phyloP scores from a whole-genome alignment of 2,329 filamentous ascomycete genomes.

The Pyricularia grisea region DNA sequence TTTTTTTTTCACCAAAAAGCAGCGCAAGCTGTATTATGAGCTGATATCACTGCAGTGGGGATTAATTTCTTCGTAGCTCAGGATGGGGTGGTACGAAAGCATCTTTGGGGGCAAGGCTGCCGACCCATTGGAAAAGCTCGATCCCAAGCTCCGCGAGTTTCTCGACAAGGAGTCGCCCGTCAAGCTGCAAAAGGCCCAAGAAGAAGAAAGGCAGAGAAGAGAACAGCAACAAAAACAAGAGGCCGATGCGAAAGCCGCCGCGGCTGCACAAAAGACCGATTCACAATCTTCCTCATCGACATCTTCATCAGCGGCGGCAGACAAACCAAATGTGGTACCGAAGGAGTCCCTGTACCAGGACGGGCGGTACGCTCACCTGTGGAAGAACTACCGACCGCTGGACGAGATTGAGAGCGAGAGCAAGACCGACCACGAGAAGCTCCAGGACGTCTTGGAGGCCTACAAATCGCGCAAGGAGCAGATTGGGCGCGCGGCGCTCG shows the following conservation, averaged over 20 bases:
- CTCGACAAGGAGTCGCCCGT: conserved; percentile 73
- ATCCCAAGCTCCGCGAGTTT: conserved; percentile 76
- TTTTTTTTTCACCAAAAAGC: background rate
- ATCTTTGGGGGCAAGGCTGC: conserved; percentile 34
- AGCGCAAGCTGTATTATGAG: background rate
- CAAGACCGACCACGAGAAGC: conserved; percentile 70
- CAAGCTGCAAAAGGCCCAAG: conserved; percentile 41
- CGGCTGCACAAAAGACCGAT: conserved; percentile 3
- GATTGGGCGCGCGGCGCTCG: conserved; percentile 73
- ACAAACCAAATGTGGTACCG: conserved; percentile 26
- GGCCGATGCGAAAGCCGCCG: conserved; percentile 7
- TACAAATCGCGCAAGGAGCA: conserved; percentile 74
- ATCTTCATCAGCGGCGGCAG: background rate
- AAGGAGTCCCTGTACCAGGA: conserved; percentile 45
- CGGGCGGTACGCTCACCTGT: conserved; percentile 71
- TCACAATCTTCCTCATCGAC: background rate
- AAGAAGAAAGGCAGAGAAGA: conserved; percentile 12
- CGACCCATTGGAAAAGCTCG: conserved; percentile 65
- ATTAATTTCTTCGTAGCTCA: conserved; percentile 4
- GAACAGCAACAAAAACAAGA: conserved; percentile 11
- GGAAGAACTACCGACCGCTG: conserved; percentile 81
- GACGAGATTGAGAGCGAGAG: conserved; percentile 57
- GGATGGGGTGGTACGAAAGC: conserved; percentile 50
- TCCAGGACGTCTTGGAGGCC: conserved; percentile 69
- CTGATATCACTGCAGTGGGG: background rate